Evolutionary conservation across 31 red algal species (phyloP).

Genomic region (Odonthalia washingtoniensis): DNA sequence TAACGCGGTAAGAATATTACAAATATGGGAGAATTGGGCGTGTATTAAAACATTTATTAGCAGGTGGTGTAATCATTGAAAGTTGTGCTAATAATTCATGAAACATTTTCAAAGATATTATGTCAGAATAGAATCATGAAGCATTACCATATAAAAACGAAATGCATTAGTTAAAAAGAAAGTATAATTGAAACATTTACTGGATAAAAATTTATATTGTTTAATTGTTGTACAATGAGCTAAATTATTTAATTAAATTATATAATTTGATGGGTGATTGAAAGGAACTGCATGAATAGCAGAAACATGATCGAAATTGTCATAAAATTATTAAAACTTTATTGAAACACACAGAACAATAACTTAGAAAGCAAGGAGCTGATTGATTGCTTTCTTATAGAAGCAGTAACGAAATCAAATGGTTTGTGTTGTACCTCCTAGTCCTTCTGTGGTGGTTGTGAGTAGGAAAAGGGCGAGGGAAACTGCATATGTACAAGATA

Average conservation of each 20-base stretch:
- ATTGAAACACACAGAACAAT: conserved; percentile 81
- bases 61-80: conserved; percentile 82
- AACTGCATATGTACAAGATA: no score
- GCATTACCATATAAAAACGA: conserved; percentile 58
- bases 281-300: conserved; percentile 47
- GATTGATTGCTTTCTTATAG: no score
- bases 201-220: conserved; percentile 78
- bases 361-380: conserved; percentile 70
- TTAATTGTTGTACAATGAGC: conserved; percentile 78
- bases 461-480: no score
- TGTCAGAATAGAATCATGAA: conserved; percentile 65
- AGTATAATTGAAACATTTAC: conserved; percentile 69
- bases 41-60: conserved; percentile 71
- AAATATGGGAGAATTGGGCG: conserved; percentile 72
- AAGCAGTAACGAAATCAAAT: no score
- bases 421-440: no score
- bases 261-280: conserved; percentile 79
- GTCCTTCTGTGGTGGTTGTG: no score
- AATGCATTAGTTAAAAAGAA: conserved; percentile 76
- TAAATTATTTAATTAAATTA: conserved; percentile 75
- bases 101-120: conserved; percentile 51
- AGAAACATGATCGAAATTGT: conserved; percentile 63
- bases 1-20: conserved; percentile 66
- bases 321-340: conserved; percentile 70
- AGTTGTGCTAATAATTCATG: conserved; percentile 71